These are phyloP conservation scores for Arthromyces matolae DNA, from an alignment of 768 basidiomycete species.

Conservation along the genomic window DNA sequence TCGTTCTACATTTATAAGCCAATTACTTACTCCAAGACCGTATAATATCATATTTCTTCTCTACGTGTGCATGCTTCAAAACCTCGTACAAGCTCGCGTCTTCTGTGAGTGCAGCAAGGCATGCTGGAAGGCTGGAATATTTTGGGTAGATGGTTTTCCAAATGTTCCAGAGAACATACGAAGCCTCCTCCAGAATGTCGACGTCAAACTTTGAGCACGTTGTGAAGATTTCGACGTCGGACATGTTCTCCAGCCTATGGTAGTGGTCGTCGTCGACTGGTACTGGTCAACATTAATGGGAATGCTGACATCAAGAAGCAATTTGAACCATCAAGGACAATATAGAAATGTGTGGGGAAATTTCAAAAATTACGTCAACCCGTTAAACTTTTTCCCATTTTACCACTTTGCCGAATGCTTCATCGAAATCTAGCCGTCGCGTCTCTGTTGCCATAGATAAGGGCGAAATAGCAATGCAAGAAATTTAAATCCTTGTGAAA, in stretches of 20 bases:
- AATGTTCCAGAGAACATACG: slow-evolving; percentile 36
- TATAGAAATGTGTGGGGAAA: no score
- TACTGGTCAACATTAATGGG: no score
- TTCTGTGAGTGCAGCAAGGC: slow-evolving; percentile 28
- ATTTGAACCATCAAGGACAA: no score
- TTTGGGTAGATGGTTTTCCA: slow-evolving; percentile 28
- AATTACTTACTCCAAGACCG: slow-evolving; percentile 23
- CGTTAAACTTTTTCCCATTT: no score
- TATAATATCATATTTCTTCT: slow-evolving; percentile 28
- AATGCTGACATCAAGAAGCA: slow-evolving; percentile 1
- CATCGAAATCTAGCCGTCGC: no score
- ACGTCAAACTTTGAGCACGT: slow-evolving; percentile 34
- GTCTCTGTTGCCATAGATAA: no score
- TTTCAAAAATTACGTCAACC: no score
- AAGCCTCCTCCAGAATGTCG: slow-evolving; percentile 36
- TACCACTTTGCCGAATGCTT: no score
- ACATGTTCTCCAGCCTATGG: slow-evolving; percentile 9
- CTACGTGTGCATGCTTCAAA: slow-evolving; percentile 29
- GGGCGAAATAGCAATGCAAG: no score
- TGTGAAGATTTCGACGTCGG: slow-evolving; percentile 28
- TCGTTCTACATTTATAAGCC: not conserved
- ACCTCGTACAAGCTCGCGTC: slow-evolving; percentile 30
- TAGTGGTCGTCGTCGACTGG: not conserved
- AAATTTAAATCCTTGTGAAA: no score
- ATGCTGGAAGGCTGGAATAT: slow-evolving; percentile 31